Base-by-base conservation (phyloP, 139 green algal genomes). In the Gonium pectorale region DNA sequence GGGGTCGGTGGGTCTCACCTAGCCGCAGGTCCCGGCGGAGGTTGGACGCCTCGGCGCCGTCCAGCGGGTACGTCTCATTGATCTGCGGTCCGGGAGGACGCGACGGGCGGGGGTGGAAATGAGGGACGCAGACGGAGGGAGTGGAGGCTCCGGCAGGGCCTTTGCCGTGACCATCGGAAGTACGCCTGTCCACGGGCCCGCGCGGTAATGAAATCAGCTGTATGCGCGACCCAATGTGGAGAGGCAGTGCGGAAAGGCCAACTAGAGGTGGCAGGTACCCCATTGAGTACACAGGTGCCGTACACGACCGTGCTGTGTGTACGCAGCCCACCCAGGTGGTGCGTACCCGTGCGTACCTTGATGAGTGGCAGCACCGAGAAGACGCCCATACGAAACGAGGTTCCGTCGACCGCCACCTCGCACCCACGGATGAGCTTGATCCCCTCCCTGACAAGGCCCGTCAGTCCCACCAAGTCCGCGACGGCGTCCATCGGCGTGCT, bases 401-500 rank as follows among this genome's bases (percentile, higher is more conserved):
- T 31, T 19, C 51, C 46, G 49, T 79, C 49, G 5, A 66, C 70
- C 6, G 31, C 33, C 11, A 79, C 11, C 35, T 79, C 70, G 51
- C 70, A 79, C 17, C 70, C 70, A 6, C 70, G 70, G 17, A 79
- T 43, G 2, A 79, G 70, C 31, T 79, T 64, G 70, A 79, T 66
- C 24, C 70, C 70, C 31, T 79, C 46, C 31, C 35, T 37, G 2
- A 79, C 70, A 11, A 79, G 31, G 33, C 70, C 70, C 4, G 49
- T 63, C 29, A 79, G 49, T 0, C 46, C 70, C 0, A 79, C 44
- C 3, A 79, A 31, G 33, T 79, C 46, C 22, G 70, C 46, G 5
- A 64, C 70, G 22, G 49, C 44, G 70, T 79, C 70, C 70, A 79
- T 79, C 13, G 49, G 7, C 2, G 44, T 79, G 31, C 49, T 67